Conservation (phyloP, 164 flowering plant species). For the Piper longum region DNA sequence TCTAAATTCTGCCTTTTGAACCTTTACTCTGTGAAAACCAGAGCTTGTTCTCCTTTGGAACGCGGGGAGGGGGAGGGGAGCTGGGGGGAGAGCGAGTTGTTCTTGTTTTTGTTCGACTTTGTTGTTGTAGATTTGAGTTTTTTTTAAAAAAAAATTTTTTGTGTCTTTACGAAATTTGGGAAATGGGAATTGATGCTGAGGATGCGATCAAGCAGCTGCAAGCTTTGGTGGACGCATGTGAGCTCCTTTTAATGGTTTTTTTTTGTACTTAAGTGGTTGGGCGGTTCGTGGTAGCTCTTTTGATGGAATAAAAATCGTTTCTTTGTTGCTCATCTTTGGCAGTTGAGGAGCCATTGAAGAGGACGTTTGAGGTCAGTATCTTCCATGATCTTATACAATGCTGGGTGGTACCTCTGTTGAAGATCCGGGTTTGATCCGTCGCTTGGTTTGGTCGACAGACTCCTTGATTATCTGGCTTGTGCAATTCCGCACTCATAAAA, state of each 20-base stretch:
- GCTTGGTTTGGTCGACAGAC: neutral
- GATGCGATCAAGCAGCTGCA: constrained; percentile 44
- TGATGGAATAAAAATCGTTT: neutral
- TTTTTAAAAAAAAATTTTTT: no score
- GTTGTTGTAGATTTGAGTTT: neutral
- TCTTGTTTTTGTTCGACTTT: neutral
- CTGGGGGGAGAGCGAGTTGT: neutral
- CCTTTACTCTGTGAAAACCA: neutral
- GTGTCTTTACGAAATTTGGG: neutral
- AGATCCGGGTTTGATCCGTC: neutral
- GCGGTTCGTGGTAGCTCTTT: no score
- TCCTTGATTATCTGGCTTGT: neutral
- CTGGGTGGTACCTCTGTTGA: neutral
- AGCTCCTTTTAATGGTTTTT: constrained; percentile 1
- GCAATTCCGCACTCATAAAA: neutral
- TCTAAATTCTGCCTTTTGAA: no score
- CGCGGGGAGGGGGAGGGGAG: neutral
- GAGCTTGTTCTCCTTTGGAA: neutral
- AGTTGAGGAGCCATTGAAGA: constrained; percentile 22
- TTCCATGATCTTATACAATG: neutral
- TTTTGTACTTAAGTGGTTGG: neutral
- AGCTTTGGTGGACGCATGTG: constrained; percentile 41
- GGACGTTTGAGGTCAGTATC: constrained; percentile 20
- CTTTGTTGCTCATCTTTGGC: constrained; percentile 5
- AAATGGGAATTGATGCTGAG: constrained; percentile 34